These are phyloP conservation scores for Aureobasidium lini DNA, from an alignment of 2,329 filamentous ascomycete species.

Conservation along the genomic window DNA sequence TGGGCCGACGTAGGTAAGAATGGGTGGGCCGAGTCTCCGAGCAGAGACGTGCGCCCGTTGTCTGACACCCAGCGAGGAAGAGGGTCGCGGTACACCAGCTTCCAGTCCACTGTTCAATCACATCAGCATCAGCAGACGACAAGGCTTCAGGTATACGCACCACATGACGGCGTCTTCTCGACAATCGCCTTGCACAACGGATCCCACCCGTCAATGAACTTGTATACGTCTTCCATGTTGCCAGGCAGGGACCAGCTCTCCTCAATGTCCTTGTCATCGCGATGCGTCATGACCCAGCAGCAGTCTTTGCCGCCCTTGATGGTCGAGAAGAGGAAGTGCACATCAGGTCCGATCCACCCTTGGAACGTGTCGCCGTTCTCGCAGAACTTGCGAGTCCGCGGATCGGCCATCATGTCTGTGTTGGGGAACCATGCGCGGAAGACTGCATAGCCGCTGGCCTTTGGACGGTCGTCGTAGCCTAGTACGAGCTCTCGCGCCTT, in stretches of 20 bases:
- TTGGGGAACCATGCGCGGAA: constrained; percentile 41
- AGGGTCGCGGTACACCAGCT: constrained; percentile 49
- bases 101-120: constrained; percentile 40
- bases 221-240: constrained; percentile 37
- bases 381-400: constrained; percentile 31
- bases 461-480: constrained; percentile 45
- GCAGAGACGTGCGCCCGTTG: constrained; percentile 43
- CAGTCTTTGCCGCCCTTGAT: constrained; percentile 30
- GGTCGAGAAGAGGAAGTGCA: constrained; percentile 33
- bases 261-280: constrained; percentile 37
- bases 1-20: constrained; percentile 49
- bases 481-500: constrained; percentile 45
- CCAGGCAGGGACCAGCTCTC: constrained; percentile 42
- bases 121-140: too few species aligned
- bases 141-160: background rate
- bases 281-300: constrained; percentile 40
- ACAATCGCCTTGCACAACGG: constrained; percentile 41
- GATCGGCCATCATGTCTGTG: constrained; percentile 32
- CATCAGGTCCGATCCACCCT: constrained; percentile 30
- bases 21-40: constrained; percentile 49
- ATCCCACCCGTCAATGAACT: constrained; percentile 32
- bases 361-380: constrained; percentile 32
- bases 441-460: constrained; percentile 46
- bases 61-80: constrained; percentile 46
- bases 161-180: constrained; percentile 26